phyloP scores from a whole-genome alignment of 1,284 basidiomycete genomes.

The Puccinia coronata region DNA sequence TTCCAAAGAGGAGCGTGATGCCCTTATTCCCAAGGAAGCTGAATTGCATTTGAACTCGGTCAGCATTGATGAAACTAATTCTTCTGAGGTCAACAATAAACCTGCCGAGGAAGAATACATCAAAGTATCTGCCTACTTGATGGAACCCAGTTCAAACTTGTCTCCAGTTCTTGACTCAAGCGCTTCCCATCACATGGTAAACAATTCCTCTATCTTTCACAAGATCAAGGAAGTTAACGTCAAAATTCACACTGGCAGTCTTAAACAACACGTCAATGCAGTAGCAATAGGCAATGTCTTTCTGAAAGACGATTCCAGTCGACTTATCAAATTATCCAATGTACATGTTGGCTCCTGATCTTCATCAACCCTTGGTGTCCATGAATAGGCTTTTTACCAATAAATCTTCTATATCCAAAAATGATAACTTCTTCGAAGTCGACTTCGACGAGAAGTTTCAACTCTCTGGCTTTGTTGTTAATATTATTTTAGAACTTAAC shows the following conservation, averaged over 20 bases:
- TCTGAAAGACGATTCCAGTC: background rate
- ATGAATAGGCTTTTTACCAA: background rate
- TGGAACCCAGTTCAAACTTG: no score
- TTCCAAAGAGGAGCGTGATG: background rate
- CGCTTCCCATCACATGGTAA: constrained; percentile 1
- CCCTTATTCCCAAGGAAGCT: background rate
- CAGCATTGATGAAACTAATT: background rate
- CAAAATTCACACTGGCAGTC: background rate
- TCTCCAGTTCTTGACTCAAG: background rate
- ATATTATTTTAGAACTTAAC: background rate
- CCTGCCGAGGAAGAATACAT: background rate
- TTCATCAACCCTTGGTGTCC: background rate
- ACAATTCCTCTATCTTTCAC: background rate
- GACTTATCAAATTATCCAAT: background rate
- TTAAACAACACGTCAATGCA: background rate
- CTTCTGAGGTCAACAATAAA: no score
- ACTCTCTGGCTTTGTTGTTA: background rate
- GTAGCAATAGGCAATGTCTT: background rate
- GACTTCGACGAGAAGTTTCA: no score
- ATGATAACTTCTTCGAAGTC: background rate
- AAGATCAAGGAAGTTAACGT: background rate
- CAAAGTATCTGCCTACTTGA: no score
- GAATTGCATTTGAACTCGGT: background rate
- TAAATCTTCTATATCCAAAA: background rate
- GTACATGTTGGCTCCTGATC: background rate